These are phyloP conservation scores for Botryosphaeria agaves DNA, from an alignment of 2,329 filamentous ascomycete species.

Conservation along the genomic window DNA sequence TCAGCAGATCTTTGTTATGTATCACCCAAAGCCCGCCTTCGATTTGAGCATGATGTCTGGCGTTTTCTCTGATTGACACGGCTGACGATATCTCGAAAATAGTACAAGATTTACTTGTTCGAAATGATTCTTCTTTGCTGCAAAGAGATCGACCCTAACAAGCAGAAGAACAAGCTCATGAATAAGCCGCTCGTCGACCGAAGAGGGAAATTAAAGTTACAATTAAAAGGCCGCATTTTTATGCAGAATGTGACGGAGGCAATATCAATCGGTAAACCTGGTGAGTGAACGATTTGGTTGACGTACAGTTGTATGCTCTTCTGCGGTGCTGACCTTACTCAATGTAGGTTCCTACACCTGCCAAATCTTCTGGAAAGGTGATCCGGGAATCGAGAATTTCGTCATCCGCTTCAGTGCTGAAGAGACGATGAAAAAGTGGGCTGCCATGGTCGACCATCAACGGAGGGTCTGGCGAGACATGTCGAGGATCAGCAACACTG, in stretches of 20 bases:
- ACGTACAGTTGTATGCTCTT: too few species aligned
- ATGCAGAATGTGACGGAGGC: slow-evolving; percentile 98
- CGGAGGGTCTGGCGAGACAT: slow-evolving; percentile 34
- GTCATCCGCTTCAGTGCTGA: slow-evolving; percentile 87
- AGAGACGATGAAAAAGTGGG: slow-evolving; percentile 88
- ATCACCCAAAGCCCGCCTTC: too few species aligned
- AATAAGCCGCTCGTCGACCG: slow-evolving; percentile 54
- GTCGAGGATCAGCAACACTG: slow-evolving; percentile 32
- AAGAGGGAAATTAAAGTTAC: slow-evolving; percentile 59
- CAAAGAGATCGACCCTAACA: slow-evolving; percentile 81
- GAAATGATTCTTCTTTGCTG: slow-evolving; percentile 90
- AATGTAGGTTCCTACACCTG: slow-evolving; percentile 70
- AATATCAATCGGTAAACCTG: slow-evolving; percentile 71
- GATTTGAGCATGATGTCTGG: too few species aligned
- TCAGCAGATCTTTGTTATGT: too few species aligned
- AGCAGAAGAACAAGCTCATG: slow-evolving; percentile 54
- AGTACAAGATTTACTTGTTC: slow-evolving; percentile 98
- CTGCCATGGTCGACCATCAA: slow-evolving; percentile 59
- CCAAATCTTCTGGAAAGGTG: slow-evolving; percentile 97
- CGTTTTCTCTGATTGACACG: too few species aligned
- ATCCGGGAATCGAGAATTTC: slow-evolving; percentile 90
- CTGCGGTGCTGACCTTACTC: too few species aligned
- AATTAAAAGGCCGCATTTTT: slow-evolving; percentile 93
- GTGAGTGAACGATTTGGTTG: slow-evolving; percentile 36
- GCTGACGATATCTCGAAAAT: too few species aligned